Percentiles rank a stretch among this genome's conserved stretches.
Conservation (phyloP, 805 yeast genomes). For the Ogataea populi-albae region DNA sequence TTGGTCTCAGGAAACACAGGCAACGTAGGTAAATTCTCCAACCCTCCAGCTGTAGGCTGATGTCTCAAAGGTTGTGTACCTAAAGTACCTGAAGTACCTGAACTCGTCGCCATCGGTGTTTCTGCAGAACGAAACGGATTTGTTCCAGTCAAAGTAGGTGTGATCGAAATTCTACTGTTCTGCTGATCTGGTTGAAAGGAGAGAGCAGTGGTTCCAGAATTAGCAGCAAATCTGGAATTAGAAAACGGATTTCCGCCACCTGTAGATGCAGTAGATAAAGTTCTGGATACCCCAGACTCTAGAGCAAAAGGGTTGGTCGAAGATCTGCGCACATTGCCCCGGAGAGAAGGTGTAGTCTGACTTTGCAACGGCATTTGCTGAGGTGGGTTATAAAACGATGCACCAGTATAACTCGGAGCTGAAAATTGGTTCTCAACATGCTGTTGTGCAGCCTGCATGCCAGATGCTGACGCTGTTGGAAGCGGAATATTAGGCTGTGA, state of each 20-base stretch:
- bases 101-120: constrained; percentile 27
- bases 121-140: constrained; percentile 54
- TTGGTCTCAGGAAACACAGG: constrained; percentile 69
- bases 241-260: constrained; percentile 29
- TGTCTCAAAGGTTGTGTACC: constrained; percentile 36
- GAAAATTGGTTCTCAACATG: constrained; percentile 10
- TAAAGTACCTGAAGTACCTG: constrained; percentile 2
- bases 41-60: constrained; percentile 72
- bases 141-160: constrained; percentile 42
- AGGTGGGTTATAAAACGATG: constrained; percentile 5
- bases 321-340: constrained; percentile 24
- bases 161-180: constrained; percentile 7
- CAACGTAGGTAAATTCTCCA: constrained; percentile 60
- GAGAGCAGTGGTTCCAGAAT: constrained; percentile 23
- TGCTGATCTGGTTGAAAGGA: constrained; percentile 9
- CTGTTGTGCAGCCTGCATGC: background rate
- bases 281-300: constrained; percentile 1
- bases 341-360: constrained; percentile 15
- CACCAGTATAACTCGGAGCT: background rate
- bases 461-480: background rate
- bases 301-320: constrained; percentile 32
- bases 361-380: constrained; percentile 24
- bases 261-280: constrained; percentile 3
- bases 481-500: constrained; percentile 16
- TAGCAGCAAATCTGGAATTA: constrained; percentile 20